Evolutionary conservation across 345 rosid genomes (phyloP).

Genomic region (Lagerstroemia speciosa): DNA sequence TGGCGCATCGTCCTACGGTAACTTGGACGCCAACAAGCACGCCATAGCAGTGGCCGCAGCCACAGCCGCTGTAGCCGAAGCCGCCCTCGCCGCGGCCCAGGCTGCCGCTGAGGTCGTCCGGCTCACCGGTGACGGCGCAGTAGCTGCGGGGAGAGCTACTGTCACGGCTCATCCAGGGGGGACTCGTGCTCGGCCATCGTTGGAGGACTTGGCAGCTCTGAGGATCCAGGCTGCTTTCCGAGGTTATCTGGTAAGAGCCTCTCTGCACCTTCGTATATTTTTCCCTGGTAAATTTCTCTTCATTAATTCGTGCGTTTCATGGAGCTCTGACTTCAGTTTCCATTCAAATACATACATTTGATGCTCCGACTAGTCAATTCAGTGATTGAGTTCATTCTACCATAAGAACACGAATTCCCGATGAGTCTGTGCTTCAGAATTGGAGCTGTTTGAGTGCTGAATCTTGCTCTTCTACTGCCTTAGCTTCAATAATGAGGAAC

Average conservation of each 20-base stretch:
- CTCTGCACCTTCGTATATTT: too few species aligned
- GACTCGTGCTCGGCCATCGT: conserved; percentile 5
- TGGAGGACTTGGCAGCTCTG: conserved; percentile 43
- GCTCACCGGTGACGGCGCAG: conserved; percentile 40
- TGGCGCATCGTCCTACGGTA: conserved; percentile 13
- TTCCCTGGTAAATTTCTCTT: not conserved
- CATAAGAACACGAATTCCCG: not conserved
- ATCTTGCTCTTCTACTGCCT: not conserved
- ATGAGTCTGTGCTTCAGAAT: too few species aligned
- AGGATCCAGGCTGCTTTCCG: conserved; percentile 85
- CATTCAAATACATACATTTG: too few species aligned
- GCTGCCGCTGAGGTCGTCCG: conserved; percentile 95
- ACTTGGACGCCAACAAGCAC: conserved; percentile 56
- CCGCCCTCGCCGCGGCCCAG: conserved; percentile 82
- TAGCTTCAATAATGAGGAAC: not conserved
- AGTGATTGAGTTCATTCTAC: too few species aligned
- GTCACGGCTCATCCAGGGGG: not conserved
- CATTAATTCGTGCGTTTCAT: not conserved
- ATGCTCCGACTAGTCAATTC: not conserved
- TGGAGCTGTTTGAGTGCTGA: not conserved
- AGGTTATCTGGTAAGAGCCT: conserved; percentile 73
- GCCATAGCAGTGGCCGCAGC: conserved; percentile 94
- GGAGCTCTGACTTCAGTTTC: not conserved
- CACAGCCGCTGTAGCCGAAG: conserved; percentile 81
- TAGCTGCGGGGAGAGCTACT: conserved; percentile 10